Evolutionary conservation across 495 filamentous ascomycete species (phyloP).

Genomic region (Trichoderma asperelloides): DNA sequence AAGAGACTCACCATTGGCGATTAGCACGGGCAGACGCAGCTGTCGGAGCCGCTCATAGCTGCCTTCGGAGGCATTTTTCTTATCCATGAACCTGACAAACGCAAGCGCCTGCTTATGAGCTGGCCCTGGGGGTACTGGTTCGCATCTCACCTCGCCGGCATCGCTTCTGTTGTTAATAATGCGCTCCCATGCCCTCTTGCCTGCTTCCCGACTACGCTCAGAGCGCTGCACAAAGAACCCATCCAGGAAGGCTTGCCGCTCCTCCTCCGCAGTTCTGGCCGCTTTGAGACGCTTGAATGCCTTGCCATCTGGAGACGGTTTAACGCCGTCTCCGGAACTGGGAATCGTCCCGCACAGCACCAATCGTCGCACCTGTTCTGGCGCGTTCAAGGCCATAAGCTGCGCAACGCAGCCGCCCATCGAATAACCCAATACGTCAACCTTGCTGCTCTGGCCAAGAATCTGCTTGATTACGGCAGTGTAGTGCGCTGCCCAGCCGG

Average conservation of each 20-base stretch:
- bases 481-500: conserved; percentile 46
- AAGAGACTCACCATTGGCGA: conserved; percentile 23
- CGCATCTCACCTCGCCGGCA: conserved; percentile 9
- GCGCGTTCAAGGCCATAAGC: conserved; percentile 18
- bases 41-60: conserved; percentile 20
- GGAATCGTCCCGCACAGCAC: conserved; percentile 21
- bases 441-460: conserved; percentile 10
- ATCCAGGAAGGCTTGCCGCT: conserved; percentile 11
- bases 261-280: conserved; percentile 13
- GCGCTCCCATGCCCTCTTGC: conserved; percentile 18
- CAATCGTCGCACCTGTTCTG: conserved; percentile 16
- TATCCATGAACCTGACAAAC: conserved; percentile 16
- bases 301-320: conserved; percentile 10
- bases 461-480: conserved; percentile 47
- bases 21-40: conserved; percentile 25
- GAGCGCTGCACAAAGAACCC: conserved; percentile 16
- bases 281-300: conserved; percentile 10
- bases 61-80: conserved; percentile 15
- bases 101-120: conserved; percentile 18
- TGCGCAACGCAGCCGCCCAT: conserved; percentile 24
- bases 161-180: conserved; percentile 9
- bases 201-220: conserved; percentile 15
- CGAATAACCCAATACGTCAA: conserved; percentile 32
- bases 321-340: conserved; percentile 12
- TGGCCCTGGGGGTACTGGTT: conserved; percentile 17